Conservation (phyloP, 345 rosid species). For the Orychophragmus violaceus region DNA sequence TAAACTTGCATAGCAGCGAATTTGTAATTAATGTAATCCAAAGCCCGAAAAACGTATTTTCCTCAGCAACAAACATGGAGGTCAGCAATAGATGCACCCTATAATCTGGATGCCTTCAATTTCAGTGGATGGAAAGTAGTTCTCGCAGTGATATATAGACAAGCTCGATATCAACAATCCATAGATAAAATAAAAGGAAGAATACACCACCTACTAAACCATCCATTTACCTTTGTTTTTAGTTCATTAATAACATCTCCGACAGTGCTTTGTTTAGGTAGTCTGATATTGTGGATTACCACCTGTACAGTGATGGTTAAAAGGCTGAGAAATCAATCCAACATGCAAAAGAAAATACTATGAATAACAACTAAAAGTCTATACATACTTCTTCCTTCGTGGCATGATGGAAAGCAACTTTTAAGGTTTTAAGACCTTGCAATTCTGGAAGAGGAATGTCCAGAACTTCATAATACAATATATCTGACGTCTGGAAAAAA, state of each 20-base stretch:
- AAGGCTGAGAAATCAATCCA: constrained; percentile 6
- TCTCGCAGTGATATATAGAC: not conserved
- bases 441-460: constrained; percentile 97
- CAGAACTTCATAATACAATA: constrained; percentile 87
- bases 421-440: constrained; percentile 80
- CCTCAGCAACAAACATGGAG: not conserved
- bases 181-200: constrained; percentile 3
- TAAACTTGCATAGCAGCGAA: constrained; percentile 11
- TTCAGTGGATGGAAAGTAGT: not conserved
- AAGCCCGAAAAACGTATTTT: not conserved
- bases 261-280: constrained; percentile 89
- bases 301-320: constrained; percentile 45
- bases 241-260: constrained; percentile 90
- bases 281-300: constrained; percentile 72
- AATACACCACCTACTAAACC: not conserved
- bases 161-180: too few relatives aligned
- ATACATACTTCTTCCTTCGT: constrained; percentile 74
- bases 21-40: not conserved
- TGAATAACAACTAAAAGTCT: not conserved
- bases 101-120: constrained; percentile 3
- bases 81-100: constrained; percentile 2
- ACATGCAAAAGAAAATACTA: not conserved
- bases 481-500: constrained; percentile 69
- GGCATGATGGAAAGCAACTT: constrained; percentile 80
- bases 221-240: constrained; percentile 53